Evolutionary conservation across 345 rosid genomes (phyloP).

Genomic region (Boechera divaricarpa): DNA sequence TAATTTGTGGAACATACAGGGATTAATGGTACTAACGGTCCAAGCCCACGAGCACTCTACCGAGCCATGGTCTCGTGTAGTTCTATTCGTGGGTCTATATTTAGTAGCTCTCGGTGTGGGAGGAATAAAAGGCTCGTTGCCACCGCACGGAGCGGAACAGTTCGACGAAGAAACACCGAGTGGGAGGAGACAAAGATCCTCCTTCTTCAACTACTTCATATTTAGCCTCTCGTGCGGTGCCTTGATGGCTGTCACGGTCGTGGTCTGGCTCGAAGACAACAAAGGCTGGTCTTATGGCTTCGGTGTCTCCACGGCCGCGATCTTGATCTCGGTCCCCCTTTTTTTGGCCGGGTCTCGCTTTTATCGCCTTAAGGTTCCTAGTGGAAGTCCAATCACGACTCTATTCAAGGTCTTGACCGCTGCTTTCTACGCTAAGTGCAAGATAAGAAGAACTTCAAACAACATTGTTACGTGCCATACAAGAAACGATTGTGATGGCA

Average conservation of each 20-base stretch:
- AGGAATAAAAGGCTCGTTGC: slow-evolving; percentile 93
- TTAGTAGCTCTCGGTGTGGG: slow-evolving; percentile 91
- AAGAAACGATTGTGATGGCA: slow-evolving; percentile 43
- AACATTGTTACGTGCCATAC: slow-evolving; percentile 50
- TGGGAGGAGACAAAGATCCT: slow-evolving; percentile 84
- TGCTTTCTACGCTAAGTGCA: slow-evolving; percentile 48
- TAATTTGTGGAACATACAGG: slow-evolving; percentile 29
- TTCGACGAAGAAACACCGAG: slow-evolving; percentile 70
- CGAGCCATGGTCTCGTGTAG: slow-evolving; percentile 53
- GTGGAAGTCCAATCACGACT: slow-evolving; percentile 83
- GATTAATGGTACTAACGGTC: slow-evolving; percentile 48
- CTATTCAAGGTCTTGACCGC: slow-evolving; percentile 71
- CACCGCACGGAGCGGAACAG: slow-evolving; percentile 95
- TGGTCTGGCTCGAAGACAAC: slow-evolving; percentile 96
- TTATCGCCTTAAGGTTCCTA: slow-evolving; percentile 71
- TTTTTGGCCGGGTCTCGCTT: slow-evolving; percentile 75
- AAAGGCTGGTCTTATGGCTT: slow-evolving; percentile 95
- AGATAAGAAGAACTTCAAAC: slow-evolving; percentile 45
- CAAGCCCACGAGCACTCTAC: slow-evolving; percentile 66
- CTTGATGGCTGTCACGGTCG: slow-evolving; percentile 82
- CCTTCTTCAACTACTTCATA: slow-evolving; percentile 85
- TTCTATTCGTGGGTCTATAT: slow-evolving; percentile 79
- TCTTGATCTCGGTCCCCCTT: slow-evolving; percentile 70
- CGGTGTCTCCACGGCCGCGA: slow-evolving; percentile 70
- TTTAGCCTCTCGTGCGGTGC: slow-evolving; percentile 89